Evolutionary conservation across 2,329 filamentous ascomycete species (phyloP).

Genomic region (Pseudogymnoascus sp.): DNA sequence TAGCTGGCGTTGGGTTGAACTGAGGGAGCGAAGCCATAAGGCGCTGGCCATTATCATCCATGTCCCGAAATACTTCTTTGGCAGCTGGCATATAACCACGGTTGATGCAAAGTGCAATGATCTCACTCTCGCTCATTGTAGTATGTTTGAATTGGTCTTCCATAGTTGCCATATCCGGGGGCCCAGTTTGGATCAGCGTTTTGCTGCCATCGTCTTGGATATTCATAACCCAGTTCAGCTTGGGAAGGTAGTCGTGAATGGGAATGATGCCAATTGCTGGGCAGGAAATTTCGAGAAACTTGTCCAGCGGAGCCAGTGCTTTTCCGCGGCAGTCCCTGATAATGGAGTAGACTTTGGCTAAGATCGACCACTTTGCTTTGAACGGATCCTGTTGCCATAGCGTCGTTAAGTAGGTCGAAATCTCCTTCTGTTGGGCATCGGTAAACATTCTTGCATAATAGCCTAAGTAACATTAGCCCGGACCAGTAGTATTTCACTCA

Average conservation of each 20-base stretch:
- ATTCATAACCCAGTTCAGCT: constrained; percentile 21
- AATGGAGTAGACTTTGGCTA: constrained; percentile 22
- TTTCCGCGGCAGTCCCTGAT: constrained; percentile 22
- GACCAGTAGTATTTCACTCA: background rate
- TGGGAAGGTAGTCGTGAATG: constrained; percentile 19
- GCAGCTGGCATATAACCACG: constrained; percentile 18
- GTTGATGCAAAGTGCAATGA: constrained; percentile 21
- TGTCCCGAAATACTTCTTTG: background rate
- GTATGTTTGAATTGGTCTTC: constrained; percentile 18
- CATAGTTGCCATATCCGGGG: constrained; percentile 19
- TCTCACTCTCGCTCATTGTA: constrained; percentile 21
- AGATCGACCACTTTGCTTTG: constrained; percentile 22
- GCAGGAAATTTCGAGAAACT: constrained; percentile 18
- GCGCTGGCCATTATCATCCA: background rate
- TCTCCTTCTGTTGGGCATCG: constrained; percentile 21
- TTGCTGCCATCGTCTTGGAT: constrained; percentile 15
- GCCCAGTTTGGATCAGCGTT: constrained; percentile 17
- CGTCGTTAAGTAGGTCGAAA: constrained; percentile 19
- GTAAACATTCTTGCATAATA: constrained; percentile 19
- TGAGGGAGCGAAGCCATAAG: background rate
- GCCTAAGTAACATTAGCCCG: constrained; percentile 1
- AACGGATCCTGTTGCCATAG: constrained; percentile 23
- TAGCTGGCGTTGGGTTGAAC: background rate
- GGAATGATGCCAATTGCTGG: constrained; percentile 22
- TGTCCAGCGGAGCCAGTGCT: constrained; percentile 18